A percentile compares a stretch with the other conserved stretches of the same genome.
phyloP scores from a whole-genome alignment of 305 asterid genomes.

The Striga hermonthica region DNA sequence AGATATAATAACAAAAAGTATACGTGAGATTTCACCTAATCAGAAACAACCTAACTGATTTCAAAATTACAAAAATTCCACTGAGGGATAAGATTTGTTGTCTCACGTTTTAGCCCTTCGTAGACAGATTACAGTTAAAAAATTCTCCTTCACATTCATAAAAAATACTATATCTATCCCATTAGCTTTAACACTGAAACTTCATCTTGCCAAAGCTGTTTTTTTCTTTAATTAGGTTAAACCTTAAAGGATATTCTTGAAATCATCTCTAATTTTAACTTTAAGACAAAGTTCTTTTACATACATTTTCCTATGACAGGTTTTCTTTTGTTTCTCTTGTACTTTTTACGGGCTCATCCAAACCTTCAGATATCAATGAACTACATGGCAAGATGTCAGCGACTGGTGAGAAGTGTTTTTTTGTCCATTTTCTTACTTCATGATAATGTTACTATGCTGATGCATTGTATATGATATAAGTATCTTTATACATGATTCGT shows the following conservation, averaged over 20 bases:
- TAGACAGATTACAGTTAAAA: too few species aligned
- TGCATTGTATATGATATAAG: conserved; percentile 15
- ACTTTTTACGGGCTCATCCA: conserved; percentile 44
- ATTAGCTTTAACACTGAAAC: too few species aligned
- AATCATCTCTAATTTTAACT: conserved; percentile 1
- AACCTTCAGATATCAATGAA: conserved; percentile 43
- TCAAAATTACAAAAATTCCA: neutral
- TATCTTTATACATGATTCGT: conserved; percentile 8
- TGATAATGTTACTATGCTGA: conserved; percentile 20
- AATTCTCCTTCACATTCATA: too few species aligned
- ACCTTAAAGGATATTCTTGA: neutral
- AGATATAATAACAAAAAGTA: too few species aligned
- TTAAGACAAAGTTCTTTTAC: conserved; percentile 16
- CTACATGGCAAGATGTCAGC: conserved; percentile 56
- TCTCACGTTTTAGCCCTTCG: too few species aligned
- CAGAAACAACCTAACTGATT: neutral
- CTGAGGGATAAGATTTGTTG: too few species aligned
- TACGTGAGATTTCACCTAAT: too few species aligned
- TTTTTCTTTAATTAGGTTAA: too few species aligned
- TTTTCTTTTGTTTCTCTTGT: conserved; percentile 63
- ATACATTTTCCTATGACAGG: conserved; percentile 46
- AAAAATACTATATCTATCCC: too few species aligned
- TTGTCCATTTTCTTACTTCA: conserved; percentile 9
- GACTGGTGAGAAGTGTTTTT: conserved; percentile 55
- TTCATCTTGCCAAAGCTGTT: too few species aligned